Percentiles rank a stretch among this genome's conserved stretches.
Evolutionary conservation across 2,329 filamentous ascomycete species (phyloP).

Genomic region (Diaporthe australafricana): DNA sequence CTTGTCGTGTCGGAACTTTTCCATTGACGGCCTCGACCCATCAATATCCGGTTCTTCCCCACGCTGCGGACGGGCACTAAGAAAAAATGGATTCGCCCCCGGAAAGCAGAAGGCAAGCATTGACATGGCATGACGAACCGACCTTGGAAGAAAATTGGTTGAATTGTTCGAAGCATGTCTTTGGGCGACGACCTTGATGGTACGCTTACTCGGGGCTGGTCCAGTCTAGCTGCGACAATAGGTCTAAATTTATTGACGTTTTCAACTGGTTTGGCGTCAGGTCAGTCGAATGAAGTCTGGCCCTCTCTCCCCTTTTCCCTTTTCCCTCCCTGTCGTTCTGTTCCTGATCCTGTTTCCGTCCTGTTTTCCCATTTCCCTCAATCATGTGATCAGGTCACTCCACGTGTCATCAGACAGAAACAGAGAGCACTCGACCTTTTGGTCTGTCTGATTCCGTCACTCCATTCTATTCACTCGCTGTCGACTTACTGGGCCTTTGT

Average conservation of each 20-base stretch:
- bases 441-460: neutral
- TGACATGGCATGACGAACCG: neutral
- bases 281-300: neutral
- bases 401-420: constrained; percentile 18
- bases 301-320: neutral
- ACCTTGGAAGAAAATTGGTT: too few species aligned
- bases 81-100: constrained; percentile 26
- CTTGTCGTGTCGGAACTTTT: constrained; percentile 16
- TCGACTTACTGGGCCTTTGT: neutral
- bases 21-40: constrained; percentile 1
- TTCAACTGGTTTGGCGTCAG: neutral
- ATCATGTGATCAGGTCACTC: constrained; percentile 26
- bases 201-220: neutral
- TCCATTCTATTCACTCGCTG: neutral
- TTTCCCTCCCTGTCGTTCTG: neutral
- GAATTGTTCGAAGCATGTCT: neutral
- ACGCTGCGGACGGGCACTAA: constrained; percentile 18
- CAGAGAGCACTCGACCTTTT: neutral
- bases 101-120: neutral
- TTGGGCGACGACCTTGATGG: neutral
- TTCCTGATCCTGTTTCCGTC: neutral
- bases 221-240: neutral
- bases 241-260: neutral
- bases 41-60: neutral
- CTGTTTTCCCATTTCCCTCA: neutral